These are phyloP conservation scores for Suillus subalutaceus DNA, from an alignment of 768 basidiomycete genomes.

Conservation along the genomic window DNA sequence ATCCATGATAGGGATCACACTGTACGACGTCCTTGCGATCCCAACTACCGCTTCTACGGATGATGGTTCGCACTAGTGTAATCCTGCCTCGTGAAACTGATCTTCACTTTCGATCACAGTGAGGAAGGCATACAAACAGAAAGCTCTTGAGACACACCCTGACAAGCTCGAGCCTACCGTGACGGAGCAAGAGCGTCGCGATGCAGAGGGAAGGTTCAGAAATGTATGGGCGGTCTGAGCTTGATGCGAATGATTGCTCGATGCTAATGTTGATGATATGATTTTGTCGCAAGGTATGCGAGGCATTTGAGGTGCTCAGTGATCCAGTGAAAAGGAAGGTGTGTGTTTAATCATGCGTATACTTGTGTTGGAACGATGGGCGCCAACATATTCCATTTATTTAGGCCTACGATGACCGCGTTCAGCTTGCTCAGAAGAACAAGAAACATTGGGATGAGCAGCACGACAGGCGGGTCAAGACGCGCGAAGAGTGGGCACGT, in stretches of 20 bases:
- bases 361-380: not conserved
- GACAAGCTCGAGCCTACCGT: conserved; percentile 65
- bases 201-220: conserved; percentile 61
- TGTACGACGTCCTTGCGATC: conserved; percentile 51
- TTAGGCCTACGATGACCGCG: conserved; percentile 52
- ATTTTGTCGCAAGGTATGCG: conserved; percentile 49
- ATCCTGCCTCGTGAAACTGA: conserved; percentile 4
- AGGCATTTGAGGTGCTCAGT: conserved; percentile 62
- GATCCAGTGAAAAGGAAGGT: conserved; percentile 61
- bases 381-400: not conserved
- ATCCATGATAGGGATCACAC: conserved; percentile 37
- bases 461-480: conserved; percentile 45
- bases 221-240: conserved; percentile 45
- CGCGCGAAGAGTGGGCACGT: conserved; percentile 58
- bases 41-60: conserved; percentile 47
- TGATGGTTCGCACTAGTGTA: conserved; percentile 43
- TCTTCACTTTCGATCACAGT: conserved; percentile 40
- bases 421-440: conserved; percentile 32
- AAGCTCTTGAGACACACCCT: conserved; percentile 72
- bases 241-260: conserved; percentile 17
- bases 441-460: conserved; percentile 37
- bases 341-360: conserved; percentile 22
- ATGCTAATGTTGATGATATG: conserved; percentile 22
- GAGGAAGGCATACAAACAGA: conserved; percentile 67
- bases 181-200: conserved; percentile 51